A percentile compares a stretch with the other conserved stretches of the same genome.
Conservation (phyloP, 2,329 filamentous ascomycete genomes). For the Sporothrix dimorphospora region DNA sequence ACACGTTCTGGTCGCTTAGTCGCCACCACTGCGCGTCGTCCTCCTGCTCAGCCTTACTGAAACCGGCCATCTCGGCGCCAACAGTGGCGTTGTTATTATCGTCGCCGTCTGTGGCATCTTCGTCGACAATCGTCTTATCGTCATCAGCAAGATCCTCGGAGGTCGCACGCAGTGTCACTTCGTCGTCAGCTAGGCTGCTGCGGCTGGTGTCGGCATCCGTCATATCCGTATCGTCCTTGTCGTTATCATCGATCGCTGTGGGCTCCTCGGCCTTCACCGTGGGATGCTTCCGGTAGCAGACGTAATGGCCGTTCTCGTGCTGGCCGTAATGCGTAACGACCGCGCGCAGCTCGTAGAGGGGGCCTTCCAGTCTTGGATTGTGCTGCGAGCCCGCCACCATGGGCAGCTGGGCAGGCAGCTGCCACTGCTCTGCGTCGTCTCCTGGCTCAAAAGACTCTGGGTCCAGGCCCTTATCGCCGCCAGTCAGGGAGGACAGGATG, state of each 20-base stretch:
- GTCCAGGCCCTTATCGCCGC: neutral
- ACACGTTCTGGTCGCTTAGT: conserved; percentile 86
- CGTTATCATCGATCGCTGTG: neutral
- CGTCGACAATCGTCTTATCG: neutral
- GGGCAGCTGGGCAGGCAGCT: conserved; percentile 66
- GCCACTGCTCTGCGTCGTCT: conserved; percentile 65
- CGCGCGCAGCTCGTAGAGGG: conserved; percentile 76
- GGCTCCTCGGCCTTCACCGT: conserved; percentile 21
- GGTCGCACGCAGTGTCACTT: conserved; percentile 19
- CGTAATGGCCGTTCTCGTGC: conserved; percentile 95
- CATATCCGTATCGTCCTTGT: neutral
- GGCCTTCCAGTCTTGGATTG: conserved; percentile 57
- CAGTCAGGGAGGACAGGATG: neutral
- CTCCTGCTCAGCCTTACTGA: conserved; percentile 30
- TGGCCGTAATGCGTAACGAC: conserved; percentile 87
- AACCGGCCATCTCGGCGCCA: neutral
- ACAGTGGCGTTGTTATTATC: neutral
- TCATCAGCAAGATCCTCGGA: conserved; percentile 15
- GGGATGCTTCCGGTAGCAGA: conserved; percentile 80
- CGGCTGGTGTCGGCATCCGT: neutral
- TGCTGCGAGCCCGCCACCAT: conserved; percentile 67
- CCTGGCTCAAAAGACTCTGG: neutral
- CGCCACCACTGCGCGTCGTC: conserved; percentile 76
- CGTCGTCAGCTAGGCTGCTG: conserved; percentile 20
- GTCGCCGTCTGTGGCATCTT: neutral